Conservation (phyloP, 2,329 filamentous ascomycete genomes). For the Xylariales sp. region DNA sequence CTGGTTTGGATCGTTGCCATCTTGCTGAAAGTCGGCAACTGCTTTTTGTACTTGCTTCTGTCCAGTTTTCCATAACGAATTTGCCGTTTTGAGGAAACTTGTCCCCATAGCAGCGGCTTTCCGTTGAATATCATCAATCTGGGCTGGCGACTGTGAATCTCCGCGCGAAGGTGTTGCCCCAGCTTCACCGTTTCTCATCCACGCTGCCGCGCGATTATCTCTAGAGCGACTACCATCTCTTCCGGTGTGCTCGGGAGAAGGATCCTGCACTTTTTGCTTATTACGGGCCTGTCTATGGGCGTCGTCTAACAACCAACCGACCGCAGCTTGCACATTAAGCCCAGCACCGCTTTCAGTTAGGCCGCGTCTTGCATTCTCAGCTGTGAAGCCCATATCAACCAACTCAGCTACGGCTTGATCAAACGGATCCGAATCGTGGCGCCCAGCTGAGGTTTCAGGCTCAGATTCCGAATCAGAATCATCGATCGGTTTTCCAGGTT, state of each 20-base stretch:
- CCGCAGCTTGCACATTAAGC: slow-evolving; percentile 84
- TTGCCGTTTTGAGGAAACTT: slow-evolving; percentile 91
- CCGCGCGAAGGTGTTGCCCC: slow-evolving; percentile 59
- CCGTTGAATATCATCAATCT: slow-evolving; percentile 79
- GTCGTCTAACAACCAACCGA: slow-evolving; percentile 89
- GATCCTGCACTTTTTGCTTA: slow-evolving; percentile 68
- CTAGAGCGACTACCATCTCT: slow-evolving; percentile 53
- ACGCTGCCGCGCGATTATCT: slow-evolving; percentile 63
- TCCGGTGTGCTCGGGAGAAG: slow-evolving; percentile 56
- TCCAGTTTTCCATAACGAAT: slow-evolving; percentile 93
- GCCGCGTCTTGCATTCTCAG: slow-evolving; percentile 83
- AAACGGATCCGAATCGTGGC: slow-evolving; percentile 66
- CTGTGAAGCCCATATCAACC: slow-evolving; percentile 93
- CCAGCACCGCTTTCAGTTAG: slow-evolving; percentile 83
- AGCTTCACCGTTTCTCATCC: slow-evolving; percentile 68
- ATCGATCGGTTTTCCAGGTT: slow-evolving; percentile 68
- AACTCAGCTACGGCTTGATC: slow-evolving; percentile 88
- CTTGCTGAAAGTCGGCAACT: slow-evolving; percentile 83
- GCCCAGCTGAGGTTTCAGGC: slow-evolving; percentile 43
- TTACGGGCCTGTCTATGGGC: slow-evolving; percentile 86
- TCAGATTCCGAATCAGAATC: slow-evolving; percentile 61
- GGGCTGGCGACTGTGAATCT: slow-evolving; percentile 67
- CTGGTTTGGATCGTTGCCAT: slow-evolving; percentile 79
- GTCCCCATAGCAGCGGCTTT: slow-evolving; percentile 84
- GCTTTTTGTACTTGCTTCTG: slow-evolving; percentile 94